Evolutionary conservation across 257 asterid species (phyloP), one percentile per base, ranked within the genome.

Genomic region (Petrea volubilis): DNA sequence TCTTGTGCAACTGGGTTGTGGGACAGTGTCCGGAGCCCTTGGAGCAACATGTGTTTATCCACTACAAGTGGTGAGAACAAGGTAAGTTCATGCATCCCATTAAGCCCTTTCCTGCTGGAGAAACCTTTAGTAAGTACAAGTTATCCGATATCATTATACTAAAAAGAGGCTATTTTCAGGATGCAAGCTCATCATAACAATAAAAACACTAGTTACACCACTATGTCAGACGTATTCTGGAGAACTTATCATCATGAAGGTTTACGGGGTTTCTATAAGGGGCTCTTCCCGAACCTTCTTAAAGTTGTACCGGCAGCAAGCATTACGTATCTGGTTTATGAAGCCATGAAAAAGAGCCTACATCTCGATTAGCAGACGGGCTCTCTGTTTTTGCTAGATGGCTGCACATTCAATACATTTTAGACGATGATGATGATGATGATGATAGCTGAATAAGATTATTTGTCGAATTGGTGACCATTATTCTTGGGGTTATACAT

Each of bases 11-110:
- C 90, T 95, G 23, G 84, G 96, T 61, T 95, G 98, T 73, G 99
- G 99, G 78, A 92, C 96, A 23, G 66, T 95, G 49, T 92, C 99
- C 0, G 97, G 98, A 80, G 95, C 98, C 15, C 86, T 92, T 60
- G 99, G 98, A 77, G 99, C 99, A 51, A 88, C 95, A 0, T 90
- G 98, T 62, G 98, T 90, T 72, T 95, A 95, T 77, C 99, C 99
- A 34, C 78, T 95, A 70, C 98, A 95, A 87, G 99, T 95, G 64
- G 76, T 95, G 40, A 86, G 99, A 81, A 90, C 99, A 40, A 95
- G 99, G 99, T 92, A 88, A 72, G 20, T 7, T 51, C 23, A 53
- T 9, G 40, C 73, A 52, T 21, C 18, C 46, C 11, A 61, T 38
- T 38, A 27, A 21, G 6, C 41, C 23, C 15, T 43, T 36, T 64